Base-by-base conservation (phyloP, 176 grass and related monocot genomes). In the Oryza glumipatula region DNA sequence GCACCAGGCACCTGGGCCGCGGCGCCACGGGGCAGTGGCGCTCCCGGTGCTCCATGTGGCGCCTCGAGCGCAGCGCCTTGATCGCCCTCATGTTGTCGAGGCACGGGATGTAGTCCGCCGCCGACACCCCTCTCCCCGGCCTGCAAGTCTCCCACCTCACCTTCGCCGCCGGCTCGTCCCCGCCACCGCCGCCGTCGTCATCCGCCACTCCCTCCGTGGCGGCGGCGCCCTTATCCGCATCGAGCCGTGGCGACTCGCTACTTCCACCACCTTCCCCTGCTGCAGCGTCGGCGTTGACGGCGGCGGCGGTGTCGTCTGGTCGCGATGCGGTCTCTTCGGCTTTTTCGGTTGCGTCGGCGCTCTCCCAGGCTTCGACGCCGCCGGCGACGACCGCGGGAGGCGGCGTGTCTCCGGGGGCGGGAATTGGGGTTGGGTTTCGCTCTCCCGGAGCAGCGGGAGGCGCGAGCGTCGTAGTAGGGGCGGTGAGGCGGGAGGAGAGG, bases 21-120 rank as follows among this genome's bases (percentile, higher is more conserved):
- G 80, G 83, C 28, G 85, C 72, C 32, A 19, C 39, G 22, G 91
- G 96, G 82, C 93, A 98, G 83, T 95, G 93, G 35, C 96, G 89
- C 89, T 98, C 96, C 47, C 96, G 84, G 86, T 98, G 93, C 86
- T 95, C 93, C 96, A 95, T 98, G 87, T 93, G 85, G 17, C 83
- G 87, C 81, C 93, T 93, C 51, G 91, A 94, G 33, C 67, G 87
- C 74, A 98, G 91, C 65, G 87, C 72, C 91, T 95, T 95, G 89
- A 98, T 98, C 56, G 93, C 96, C 85, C 76, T 88, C 47, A 93
- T 74, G 88, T 94, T 97, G 81, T 97, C 95, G n/a, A 97, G 77
- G 82, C 95, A 97, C 2, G 92, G 90, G 35, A 97, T 91, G 78
- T 93, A 94, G 76, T 97, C 92, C 38, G 78, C 79, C 67, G 86